phyloP scores from a whole-genome alignment of 2,329 filamentous ascomycete species.

The Paramyrothecium sp. region DNA sequence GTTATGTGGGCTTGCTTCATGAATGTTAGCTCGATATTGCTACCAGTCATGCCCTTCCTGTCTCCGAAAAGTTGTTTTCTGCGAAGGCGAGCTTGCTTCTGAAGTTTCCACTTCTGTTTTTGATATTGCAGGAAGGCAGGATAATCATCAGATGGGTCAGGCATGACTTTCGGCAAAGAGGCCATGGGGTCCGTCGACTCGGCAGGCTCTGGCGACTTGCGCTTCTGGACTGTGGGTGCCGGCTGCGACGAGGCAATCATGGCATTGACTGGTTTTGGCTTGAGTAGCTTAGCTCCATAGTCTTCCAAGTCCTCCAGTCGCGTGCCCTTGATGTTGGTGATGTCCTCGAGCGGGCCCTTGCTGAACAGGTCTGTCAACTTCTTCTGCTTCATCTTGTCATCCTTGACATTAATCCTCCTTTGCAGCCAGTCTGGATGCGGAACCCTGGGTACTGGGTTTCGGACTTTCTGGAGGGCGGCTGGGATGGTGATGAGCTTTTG shows the following conservation, averaged over 20 bases:
- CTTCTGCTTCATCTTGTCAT: constrained; percentile 97
- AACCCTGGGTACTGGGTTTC: constrained; percentile 91
- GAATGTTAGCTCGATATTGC: constrained; percentile 69
- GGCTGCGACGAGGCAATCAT: constrained; percentile 56
- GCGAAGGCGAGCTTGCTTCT: constrained; percentile 83
- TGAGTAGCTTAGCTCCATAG: constrained; percentile 67
- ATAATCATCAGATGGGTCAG: constrained; percentile 83
- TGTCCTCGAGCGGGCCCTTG: constrained; percentile 69
- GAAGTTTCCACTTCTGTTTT: constrained; percentile 98
- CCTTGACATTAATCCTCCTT: constrained; percentile 87
- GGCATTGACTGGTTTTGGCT: constrained; percentile 58
- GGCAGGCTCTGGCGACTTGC: constrained; percentile 69
- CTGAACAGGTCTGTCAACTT: constrained; percentile 93
- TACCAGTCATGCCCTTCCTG: constrained; percentile 50
- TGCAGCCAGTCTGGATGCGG: constrained; percentile 97
- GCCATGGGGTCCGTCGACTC: constrained; percentile 77
- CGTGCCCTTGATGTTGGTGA: constrained; percentile 60
- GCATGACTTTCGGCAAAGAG: constrained; percentile 79
- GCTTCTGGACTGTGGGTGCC: constrained; percentile 55
- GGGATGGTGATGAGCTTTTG: constrained; percentile 99
- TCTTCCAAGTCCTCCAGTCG: constrained; percentile 75
- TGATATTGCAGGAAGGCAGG: constrained; percentile 86
- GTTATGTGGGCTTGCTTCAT: constrained; percentile 87
- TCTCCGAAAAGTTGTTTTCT: constrained; percentile 93
- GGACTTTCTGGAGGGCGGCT: constrained; percentile 89